A percentile compares a stretch with the other conserved stretches of the same genome.
Evolutionary conservation across 169 alveolate genomes (phyloP).

Genomic region (Plasmodium ovale): DNA sequence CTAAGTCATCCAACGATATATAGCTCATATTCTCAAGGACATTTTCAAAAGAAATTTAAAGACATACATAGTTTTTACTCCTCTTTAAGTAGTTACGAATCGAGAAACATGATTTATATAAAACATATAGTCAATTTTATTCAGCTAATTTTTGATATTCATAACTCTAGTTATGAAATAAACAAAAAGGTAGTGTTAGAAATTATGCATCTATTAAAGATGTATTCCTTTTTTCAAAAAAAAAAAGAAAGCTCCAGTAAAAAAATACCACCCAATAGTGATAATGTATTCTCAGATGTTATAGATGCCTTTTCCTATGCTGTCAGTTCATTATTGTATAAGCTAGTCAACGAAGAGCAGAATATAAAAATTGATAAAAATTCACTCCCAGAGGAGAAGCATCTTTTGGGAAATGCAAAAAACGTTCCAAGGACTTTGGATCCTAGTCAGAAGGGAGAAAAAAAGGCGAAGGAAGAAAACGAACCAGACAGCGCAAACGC

Average conservation of each 20-base stretch:
- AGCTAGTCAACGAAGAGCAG: slow-evolving; percentile 62
- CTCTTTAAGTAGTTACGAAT: slow-evolving; percentile 28
- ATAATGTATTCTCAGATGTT: slow-evolving; percentile 26
- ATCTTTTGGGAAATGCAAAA: slow-evolving; percentile 12
- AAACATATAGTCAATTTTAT: slow-evolving; percentile 57
- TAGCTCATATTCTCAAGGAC: slow-evolving; percentile 20
- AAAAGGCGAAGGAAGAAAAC: background rate
- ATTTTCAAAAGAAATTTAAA: slow-evolving; percentile 21
- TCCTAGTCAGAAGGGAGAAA: slow-evolving; percentile 5
- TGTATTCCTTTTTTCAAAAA: slow-evolving; percentile 47
- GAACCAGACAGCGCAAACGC: background rate
- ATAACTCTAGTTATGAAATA: slow-evolving; percentile 38
- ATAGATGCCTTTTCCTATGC: slow-evolving; percentile 58
- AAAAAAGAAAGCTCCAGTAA: slow-evolving; percentile 21
- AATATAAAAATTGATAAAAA: slow-evolving; percentile 33
- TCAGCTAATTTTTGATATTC: slow-evolving; percentile 67
- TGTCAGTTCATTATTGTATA: slow-evolving; percentile 39
- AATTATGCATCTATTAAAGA: slow-evolving; percentile 51
- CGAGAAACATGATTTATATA: slow-evolving; percentile 35
- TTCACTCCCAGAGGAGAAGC: slow-evolving; percentile 18
- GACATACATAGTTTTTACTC: slow-evolving; percentile 14
- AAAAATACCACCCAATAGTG: background rate
- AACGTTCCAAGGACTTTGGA: slow-evolving; percentile 10
- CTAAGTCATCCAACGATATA: slow-evolving; percentile 47
- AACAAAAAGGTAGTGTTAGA: slow-evolving; percentile 68